Evolutionary conservation across 768 basidiomycete species (phyloP).

Genomic region (Naganishia vishniacii): DNA sequence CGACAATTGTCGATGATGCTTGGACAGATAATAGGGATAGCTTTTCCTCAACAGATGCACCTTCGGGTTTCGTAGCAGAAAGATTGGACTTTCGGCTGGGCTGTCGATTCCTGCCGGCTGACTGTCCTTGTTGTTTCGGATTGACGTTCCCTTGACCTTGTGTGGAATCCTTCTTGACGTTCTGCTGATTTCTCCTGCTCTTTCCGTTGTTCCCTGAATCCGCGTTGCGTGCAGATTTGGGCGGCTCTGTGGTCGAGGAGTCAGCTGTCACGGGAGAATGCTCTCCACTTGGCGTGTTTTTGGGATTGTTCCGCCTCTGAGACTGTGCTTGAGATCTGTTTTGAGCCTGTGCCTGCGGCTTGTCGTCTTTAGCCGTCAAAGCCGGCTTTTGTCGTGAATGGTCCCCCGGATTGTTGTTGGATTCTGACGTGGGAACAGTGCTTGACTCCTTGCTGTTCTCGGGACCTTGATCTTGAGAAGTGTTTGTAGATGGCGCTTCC

Average conservation of each 20-base stretch:
- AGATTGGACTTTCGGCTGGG: slow-evolving; percentile 13
- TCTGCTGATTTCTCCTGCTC: not conserved
- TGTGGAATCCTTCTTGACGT: not conserved
- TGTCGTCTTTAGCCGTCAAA: not conserved
- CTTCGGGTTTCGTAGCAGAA: not conserved
- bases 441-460: not conserved
- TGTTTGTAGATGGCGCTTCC: not conserved
- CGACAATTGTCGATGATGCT: not conserved
- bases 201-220: not conserved
- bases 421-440: not conserved
- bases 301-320: slow-evolving; percentile 18
- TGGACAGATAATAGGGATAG: not conserved
- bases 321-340: slow-evolving; percentile 6
- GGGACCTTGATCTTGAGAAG: not conserved
- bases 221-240: not conserved
- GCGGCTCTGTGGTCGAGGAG: not conserved
- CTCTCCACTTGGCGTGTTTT: not conserved
- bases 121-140: not conserved
- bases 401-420: not conserved
- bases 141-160: not conserved
- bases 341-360: not conserved
- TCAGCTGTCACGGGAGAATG: not conserved
- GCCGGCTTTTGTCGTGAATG: not conserved
- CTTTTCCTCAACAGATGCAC: not conserved
- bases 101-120: not conserved